Conservation (phyloP, 345 rosid genomes). For the Carallia pectinifolia region DNA sequence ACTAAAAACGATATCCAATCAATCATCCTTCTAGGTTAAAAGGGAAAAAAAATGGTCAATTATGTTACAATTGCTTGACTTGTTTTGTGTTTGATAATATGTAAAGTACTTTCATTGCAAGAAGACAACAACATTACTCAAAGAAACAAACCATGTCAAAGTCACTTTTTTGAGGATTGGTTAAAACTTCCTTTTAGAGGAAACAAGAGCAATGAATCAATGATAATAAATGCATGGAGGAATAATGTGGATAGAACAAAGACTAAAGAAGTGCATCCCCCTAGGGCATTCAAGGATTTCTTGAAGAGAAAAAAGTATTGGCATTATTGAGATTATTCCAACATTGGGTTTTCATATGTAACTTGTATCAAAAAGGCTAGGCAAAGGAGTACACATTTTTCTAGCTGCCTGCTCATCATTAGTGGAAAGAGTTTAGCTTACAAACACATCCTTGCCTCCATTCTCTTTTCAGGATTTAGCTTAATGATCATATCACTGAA, state of each 20-base stretch:
- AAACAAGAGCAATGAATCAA: conserved; percentile 7
- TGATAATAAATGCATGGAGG: conserved; percentile 1
- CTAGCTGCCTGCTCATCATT: too few relatives aligned
- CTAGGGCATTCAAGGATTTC: not conserved
- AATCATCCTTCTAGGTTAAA: not conserved
- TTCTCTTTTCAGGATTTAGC: too few relatives aligned
- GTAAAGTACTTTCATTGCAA: conserved; percentile 19
- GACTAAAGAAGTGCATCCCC: not conserved
- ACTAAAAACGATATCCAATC: conserved; percentile 19
- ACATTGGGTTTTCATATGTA: too few relatives aligned
- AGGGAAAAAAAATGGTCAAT: not conserved
- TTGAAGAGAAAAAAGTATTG: not conserved
- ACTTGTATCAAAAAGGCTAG: too few relatives aligned
- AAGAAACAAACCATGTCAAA: not conserved
- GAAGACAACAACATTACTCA: conserved; percentile 10
- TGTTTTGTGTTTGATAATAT: conserved; percentile 1
- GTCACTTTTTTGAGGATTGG: conserved; percentile 14
- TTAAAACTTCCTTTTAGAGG: conserved; percentile 19
- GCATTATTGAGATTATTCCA: not conserved
- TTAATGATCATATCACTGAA: too few relatives aligned
- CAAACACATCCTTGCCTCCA: too few relatives aligned
- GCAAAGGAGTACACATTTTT: too few relatives aligned
- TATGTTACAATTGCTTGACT: not conserved
- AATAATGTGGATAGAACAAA: conserved; percentile 1
- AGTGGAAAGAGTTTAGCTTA: too few relatives aligned